A percentile compares a stretch with the other conserved stretches of the same genome.
Conservation (phyloP, 352 stramenopile species). For the Pythium folliculosum region DNA sequence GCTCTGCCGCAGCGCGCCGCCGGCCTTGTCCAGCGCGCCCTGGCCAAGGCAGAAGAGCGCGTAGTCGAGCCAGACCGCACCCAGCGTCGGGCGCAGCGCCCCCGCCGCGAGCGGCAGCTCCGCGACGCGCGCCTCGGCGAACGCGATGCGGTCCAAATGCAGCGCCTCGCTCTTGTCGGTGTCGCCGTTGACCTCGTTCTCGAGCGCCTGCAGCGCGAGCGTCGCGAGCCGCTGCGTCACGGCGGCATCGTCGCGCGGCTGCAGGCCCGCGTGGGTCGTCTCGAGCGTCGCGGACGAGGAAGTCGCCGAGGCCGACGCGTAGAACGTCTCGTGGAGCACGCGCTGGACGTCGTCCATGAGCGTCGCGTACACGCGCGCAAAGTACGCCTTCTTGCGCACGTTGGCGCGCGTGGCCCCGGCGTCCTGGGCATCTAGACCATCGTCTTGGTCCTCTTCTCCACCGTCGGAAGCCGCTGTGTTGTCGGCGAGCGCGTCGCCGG, state of each 20-base stretch:
- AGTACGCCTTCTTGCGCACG: slow-evolving; percentile 55
- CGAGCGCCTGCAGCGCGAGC: slow-evolving; percentile 53
- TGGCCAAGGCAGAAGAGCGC: slow-evolving; percentile 55
- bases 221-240: slow-evolving; percentile 34
- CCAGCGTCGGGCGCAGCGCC: slow-evolving; percentile 21
- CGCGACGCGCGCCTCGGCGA: slow-evolving; percentile 41
- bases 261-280: slow-evolving; percentile 20
- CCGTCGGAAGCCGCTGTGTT: background rate
- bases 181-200: slow-evolving; percentile 74
- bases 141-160: slow-evolving; percentile 67
- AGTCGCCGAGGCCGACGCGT: slow-evolving; percentile 21
- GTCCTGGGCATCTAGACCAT: no score
- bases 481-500: slow-evolving; percentile 1
- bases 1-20: slow-evolving; percentile 54
- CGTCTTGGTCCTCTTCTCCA: background rate
- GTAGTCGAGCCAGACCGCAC: slow-evolving; percentile 65
- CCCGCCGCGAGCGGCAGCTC: slow-evolving; percentile 12
- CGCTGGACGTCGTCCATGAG: slow-evolving; percentile 80
- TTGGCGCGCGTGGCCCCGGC: background rate
- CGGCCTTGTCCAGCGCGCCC: slow-evolving; percentile 56
- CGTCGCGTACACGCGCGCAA: slow-evolving; percentile 63
- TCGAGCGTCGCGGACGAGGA: slow-evolving; percentile 34
- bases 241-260: slow-evolving; percentile 29
- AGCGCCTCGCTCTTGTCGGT: slow-evolving; percentile 62
- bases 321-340: slow-evolving; percentile 65